A percentile compares a stretch with the other conserved stretches of the same genome.
Conservation (phyloP, 2,329 filamentous ascomycete genomes). For the Plenodomus biglobosus region DNA sequence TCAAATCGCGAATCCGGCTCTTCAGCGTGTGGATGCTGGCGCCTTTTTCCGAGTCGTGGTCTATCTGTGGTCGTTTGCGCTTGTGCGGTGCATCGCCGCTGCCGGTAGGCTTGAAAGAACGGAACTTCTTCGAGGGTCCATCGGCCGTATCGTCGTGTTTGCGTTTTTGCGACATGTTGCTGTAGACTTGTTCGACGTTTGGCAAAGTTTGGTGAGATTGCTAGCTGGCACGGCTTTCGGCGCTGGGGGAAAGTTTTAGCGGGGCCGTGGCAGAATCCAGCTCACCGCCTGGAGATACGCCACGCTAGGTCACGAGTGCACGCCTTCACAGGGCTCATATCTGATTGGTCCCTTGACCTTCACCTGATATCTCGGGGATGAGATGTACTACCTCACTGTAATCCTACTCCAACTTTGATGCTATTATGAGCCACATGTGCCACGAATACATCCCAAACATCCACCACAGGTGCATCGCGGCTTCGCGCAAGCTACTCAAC, state of each 20-base stretch:
- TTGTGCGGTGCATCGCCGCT: constrained; percentile 12
- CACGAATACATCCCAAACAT: not conserved
- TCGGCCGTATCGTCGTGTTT: constrained; percentile 31
- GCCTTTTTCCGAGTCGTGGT: constrained; percentile 27
- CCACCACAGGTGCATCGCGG: not conserved
- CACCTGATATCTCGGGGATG: not conserved
- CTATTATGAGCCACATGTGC: not conserved
- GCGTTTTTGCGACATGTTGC: constrained; percentile 41
- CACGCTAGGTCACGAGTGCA: constrained; percentile 24
- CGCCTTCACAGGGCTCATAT: constrained; percentile 14
- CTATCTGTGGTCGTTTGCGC: constrained; percentile 23
- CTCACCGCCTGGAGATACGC: constrained; percentile 17
- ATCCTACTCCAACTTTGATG: not conserved
- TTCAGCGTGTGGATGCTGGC: constrained; percentile 62
- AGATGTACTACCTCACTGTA: not conserved
- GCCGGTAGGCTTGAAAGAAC: constrained; percentile 21
- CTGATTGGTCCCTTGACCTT: not conserved
- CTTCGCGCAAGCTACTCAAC: constrained; percentile 4
- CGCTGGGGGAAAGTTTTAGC: constrained; percentile 33
- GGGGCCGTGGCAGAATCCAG: constrained; percentile 29
- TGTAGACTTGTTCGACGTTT: not conserved
- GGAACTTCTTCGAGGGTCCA: constrained; percentile 29
- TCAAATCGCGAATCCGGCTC: constrained; percentile 70
- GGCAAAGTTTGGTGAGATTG: constrained; percentile 5
- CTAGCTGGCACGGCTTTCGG: constrained; percentile 3